A percentile compares a stretch with the other conserved stretches of the same genome.
Evolutionary conservation across 805 yeast species (phyloP).

Genomic region (Ogataea neopini): DNA sequence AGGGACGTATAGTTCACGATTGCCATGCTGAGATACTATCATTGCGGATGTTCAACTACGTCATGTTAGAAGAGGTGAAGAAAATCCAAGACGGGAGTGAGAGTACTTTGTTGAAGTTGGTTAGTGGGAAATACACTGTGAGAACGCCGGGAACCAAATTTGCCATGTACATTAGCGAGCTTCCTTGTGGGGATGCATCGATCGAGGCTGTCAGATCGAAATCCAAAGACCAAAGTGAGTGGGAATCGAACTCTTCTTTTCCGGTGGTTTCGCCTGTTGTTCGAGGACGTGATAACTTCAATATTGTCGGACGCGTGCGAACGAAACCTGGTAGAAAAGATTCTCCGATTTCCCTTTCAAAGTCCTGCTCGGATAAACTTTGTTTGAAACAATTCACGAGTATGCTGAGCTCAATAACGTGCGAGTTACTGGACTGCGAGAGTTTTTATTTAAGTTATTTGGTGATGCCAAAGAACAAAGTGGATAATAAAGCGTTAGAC

Average conservation of each 20-base stretch:
- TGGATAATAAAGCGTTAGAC: conserved; percentile 31
- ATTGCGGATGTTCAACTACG: conserved; percentile 67
- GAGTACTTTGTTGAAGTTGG: conserved; percentile 21
- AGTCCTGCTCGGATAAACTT: conserved; percentile 88
- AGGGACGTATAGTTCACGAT: conserved; percentile 78
- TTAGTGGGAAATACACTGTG: conserved; percentile 30
- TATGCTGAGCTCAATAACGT: conserved; percentile 47
- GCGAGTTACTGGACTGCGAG: conserved; percentile 33
- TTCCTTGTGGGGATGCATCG: conserved; percentile 92
- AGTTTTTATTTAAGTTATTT: conserved; percentile 48
- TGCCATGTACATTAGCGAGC: conserved; percentile 66
- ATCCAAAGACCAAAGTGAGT: conserved; percentile 15
- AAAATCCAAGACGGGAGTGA: conserved; percentile 14
- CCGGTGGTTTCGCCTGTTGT: too few relatives aligned
- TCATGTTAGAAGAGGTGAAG: conserved; percentile 50
- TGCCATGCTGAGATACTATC: conserved; percentile 87
- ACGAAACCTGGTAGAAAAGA: conserved; percentile 93
- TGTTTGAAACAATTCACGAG: conserved; percentile 62
- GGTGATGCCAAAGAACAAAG: conserved; percentile 44
- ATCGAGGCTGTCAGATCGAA: conserved; percentile 45
- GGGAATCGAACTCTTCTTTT: too few relatives aligned
- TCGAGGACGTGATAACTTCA: conserved; percentile 68
- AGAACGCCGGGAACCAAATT: conserved; percentile 41
- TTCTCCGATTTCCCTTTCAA: conserved; percentile 68
- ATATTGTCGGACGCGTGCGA: conserved; percentile 63